phyloP scores from a whole-genome alignment of 805 yeast species.

The Diddensiella santjacobensis region DNA sequence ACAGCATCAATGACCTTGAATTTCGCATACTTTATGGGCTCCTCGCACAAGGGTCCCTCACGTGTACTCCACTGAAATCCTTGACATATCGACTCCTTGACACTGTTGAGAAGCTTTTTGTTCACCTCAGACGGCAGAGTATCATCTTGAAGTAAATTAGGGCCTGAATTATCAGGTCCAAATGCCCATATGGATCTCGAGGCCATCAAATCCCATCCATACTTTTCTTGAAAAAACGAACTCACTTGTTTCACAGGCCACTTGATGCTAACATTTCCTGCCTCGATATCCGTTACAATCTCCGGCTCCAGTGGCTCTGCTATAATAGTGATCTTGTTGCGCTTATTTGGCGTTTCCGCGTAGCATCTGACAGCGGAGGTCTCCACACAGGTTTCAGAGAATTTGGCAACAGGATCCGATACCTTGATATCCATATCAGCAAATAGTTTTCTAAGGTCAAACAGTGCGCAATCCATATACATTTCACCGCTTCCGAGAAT shows the following conservation, averaged over 20 bases:
- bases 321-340: constrained; percentile 58
- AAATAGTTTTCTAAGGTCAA: constrained; percentile 65
- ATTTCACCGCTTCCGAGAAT: constrained; percentile 83
- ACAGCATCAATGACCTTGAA: constrained; percentile 66
- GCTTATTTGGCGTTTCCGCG: constrained; percentile 51
- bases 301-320: constrained; percentile 68
- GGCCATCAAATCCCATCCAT: constrained; percentile 79
- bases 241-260: constrained; percentile 45
- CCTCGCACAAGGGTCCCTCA: constrained; percentile 94
- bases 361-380: constrained; percentile 66
- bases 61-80: constrained; percentile 82
- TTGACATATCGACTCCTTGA: constrained; percentile 55
- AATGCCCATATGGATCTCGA: constrained; percentile 80
- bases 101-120: constrained; percentile 41
- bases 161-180: constrained; percentile 51
- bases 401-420: constrained; percentile 77
- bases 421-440: constrained; percentile 69
- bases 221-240: constrained; percentile 51
- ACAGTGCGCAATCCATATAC: constrained; percentile 76
- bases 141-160: constrained; percentile 63
- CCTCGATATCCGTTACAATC: constrained; percentile 54
- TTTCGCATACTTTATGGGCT: constrained; percentile 63
- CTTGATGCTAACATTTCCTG: constrained; percentile 38
- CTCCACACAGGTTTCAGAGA: constrained; percentile 71
- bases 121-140: constrained; percentile 70